Percentiles rank a stretch among this genome's conserved stretches.
These are phyloP conservation scores for Dryas drummondii DNA, from an alignment of 306 rosid genomes.

Conservation along the genomic window DNA sequence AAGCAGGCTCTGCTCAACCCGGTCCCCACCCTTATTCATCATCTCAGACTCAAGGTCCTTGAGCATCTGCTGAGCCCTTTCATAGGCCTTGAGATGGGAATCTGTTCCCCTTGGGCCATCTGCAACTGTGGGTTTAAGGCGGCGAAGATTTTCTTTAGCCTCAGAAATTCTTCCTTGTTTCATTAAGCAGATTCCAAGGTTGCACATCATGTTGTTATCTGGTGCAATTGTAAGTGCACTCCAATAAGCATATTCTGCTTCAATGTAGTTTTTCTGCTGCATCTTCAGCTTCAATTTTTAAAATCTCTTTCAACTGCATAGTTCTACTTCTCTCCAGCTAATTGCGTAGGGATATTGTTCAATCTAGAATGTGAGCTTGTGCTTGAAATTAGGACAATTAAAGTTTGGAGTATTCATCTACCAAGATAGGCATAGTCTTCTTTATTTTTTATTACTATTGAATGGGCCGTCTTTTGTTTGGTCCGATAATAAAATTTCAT, in stretches of 20 bases:
- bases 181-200: conserved; percentile 94
- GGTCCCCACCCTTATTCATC: conserved; percentile 76
- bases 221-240: conserved; percentile 79
- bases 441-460: neutral
- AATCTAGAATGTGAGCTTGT: too few relatives aligned
- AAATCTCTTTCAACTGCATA: too few relatives aligned
- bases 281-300: conserved; percentile 16
- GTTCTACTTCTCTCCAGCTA: too few relatives aligned
- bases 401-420: neutral
- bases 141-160: conserved; percentile 75
- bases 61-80: conserved; percentile 98
- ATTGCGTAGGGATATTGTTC: too few relatives aligned
- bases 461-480: neutral
- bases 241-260: conserved; percentile 92
- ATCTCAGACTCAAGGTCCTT: conserved; percentile 81
- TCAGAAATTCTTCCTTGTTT: conserved; percentile 90
- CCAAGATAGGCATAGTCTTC: neutral
- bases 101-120: conserved; percentile 99
- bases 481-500: neutral
- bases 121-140: conserved; percentile 74
- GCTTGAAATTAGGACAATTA: too few relatives aligned
- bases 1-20: conserved; percentile 80
- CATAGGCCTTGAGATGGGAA: conserved; percentile 96
- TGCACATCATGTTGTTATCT: conserved; percentile 97
- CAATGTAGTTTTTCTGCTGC: conserved; percentile 90